Conservation (phyloP, 257 asterid species). For the Rubia yunnanensis region DNA sequence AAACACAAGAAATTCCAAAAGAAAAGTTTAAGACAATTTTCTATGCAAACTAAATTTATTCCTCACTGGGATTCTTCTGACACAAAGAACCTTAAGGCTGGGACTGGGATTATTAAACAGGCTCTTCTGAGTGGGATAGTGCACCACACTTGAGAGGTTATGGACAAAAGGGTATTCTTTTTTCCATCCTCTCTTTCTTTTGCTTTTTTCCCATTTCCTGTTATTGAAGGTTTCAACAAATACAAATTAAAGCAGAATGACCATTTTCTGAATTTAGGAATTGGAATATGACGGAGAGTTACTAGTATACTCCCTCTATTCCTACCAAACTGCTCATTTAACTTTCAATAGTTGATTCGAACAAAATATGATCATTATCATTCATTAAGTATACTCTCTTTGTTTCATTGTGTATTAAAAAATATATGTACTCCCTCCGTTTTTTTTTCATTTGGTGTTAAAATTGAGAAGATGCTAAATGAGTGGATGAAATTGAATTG, state of each 20-base stretch:
- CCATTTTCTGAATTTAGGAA: background rate
- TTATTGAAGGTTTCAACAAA: background rate
- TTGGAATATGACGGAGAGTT: background rate
- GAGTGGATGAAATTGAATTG: no score
- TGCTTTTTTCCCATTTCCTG: background rate
- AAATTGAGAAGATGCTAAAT: no score
- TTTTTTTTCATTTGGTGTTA: no score
- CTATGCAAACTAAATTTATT: constrained; percentile 10
- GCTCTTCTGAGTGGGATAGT: constrained; percentile 10
- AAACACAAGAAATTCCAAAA: constrained; percentile 16
- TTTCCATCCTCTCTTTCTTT: background rate
- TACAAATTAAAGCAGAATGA: background rate
- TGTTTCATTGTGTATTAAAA: no score
- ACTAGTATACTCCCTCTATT: no score
- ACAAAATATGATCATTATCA: no score
- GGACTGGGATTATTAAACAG: constrained; percentile 31
- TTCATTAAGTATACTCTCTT: no score
- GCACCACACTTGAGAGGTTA: constrained; percentile 2
- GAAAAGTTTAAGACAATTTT: constrained; percentile 37
- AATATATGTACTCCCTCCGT: no score
- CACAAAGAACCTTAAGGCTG: constrained; percentile 36
- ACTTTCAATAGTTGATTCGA: no score
- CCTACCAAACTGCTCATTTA: no score
- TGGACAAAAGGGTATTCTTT: constrained; percentile 15
- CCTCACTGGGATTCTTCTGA: constrained; percentile 36